A percentile compares a stretch with the other conserved stretches of the same genome.
These are phyloP conservation scores for Cystobasidium slooffiae DNA, from an alignment of 1,284 basidiomycete genomes.

Conservation along the genomic window DNA sequence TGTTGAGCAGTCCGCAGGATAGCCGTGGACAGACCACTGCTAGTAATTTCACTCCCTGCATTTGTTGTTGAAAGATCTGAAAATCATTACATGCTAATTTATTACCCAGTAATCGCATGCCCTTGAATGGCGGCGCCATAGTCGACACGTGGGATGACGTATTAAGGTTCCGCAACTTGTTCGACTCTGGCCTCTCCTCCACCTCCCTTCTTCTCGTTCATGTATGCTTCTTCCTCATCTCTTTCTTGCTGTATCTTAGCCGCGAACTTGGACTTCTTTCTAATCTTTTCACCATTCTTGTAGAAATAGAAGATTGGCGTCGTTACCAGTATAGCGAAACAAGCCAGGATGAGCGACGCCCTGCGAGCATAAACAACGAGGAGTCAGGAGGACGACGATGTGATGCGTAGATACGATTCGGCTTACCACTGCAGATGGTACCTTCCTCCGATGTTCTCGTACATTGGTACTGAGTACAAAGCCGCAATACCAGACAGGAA, in stretches of 20 bases:
- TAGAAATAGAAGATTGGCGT: constrained; percentile 31
- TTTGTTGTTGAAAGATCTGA: no score
- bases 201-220: constrained; percentile 15
- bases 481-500: constrained; percentile 51
- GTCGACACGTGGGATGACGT: not conserved
- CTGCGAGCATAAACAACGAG: not conserved
- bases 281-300: constrained; percentile 21
- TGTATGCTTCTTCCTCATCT: constrained; percentile 1
- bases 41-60: no score
- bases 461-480: constrained; percentile 36
- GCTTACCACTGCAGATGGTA: constrained; percentile 17
- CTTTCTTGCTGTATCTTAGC: constrained; percentile 18
- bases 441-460: constrained; percentile 35
- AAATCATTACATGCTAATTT: no score
- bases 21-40: no score
- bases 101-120: no score
- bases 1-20: no score
- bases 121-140: no score
- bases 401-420: constrained; percentile 15
- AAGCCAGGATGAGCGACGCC: constrained; percentile 15
- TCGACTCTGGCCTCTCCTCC: constrained; percentile 3
- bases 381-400: not conserved
- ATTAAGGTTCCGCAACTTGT: not conserved
- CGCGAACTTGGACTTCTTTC: constrained; percentile 40
- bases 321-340: constrained; percentile 29